These are phyloP conservation scores for Suillus tomentosus DNA, from an alignment of 768 basidiomycete genomes.

Conservation along the genomic window DNA sequence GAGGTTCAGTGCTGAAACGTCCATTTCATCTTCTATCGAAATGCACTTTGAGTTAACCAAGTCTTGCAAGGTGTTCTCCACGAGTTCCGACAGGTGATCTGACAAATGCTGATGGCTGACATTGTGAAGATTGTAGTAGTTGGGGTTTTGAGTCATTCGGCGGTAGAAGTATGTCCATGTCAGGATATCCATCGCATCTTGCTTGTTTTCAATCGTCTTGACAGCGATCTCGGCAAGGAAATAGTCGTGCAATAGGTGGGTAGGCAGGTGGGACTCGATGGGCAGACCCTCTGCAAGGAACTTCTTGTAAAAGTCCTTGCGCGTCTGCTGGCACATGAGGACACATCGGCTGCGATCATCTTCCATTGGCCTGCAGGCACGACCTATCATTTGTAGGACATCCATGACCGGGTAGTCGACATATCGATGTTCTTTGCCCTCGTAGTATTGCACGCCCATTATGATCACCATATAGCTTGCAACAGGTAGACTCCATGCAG, in stretches of 20 bases:
- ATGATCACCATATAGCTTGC: slow-evolving; percentile 98
- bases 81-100: slow-evolving; percentile 93
- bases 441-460: slow-evolving; percentile 98
- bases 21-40: slow-evolving; percentile 93
- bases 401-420: slow-evolving; percentile 98
- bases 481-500: slow-evolving; percentile 93
- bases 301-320: slow-evolving; percentile 99
- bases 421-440: slow-evolving; percentile 98
- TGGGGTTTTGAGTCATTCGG: slow-evolving; percentile 96
- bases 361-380: slow-evolving; percentile 88
- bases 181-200: slow-evolving; percentile 96
- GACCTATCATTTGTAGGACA: slow-evolving; percentile 98
- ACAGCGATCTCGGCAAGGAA: slow-evolving; percentile 98
- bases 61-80: slow-evolving; percentile 90
- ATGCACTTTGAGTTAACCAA: slow-evolving; percentile 96
- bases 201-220: slow-evolving; percentile 99
- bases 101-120: slow-evolving; percentile 95
- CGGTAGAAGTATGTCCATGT: slow-evolving; percentile 99
- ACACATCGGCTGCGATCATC: slow-evolving; percentile 93
- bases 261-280: slow-evolving; percentile 93
- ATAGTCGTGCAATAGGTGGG: slow-evolving; percentile 91
- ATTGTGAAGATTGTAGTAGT: slow-evolving; percentile 92
- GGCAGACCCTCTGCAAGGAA: slow-evolving; percentile 97
- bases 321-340: slow-evolving; percentile 95
- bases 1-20: slow-evolving; percentile 86